These are phyloP conservation scores for Saccharomycopsis babjevae DNA, from an alignment of 805 yeast genomes.

Conservation along the genomic window DNA sequence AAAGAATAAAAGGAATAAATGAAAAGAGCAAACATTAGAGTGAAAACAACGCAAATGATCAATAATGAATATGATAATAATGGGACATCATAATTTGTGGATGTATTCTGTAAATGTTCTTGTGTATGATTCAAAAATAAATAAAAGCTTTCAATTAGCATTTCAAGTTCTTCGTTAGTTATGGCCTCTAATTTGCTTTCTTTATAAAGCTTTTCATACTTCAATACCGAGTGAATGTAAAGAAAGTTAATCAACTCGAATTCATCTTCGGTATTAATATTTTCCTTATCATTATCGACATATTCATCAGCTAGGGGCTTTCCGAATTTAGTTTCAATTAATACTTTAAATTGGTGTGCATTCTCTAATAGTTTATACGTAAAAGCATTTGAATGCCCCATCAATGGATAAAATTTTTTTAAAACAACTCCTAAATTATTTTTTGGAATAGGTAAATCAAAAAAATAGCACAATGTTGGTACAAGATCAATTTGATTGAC, in stretches of 20 bases:
- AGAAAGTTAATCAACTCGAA: slow-evolving; percentile 9
- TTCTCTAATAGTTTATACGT: slow-evolving; percentile 38
- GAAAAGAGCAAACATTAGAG: slow-evolving; percentile 1
- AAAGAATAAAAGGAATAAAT: not conserved
- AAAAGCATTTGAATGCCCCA: slow-evolving; percentile 25
- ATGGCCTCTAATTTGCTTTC: not conserved
- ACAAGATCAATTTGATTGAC: slow-evolving; percentile 66
- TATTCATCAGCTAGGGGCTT: slow-evolving; percentile 17
- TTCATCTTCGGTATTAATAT: slow-evolving; percentile 8
- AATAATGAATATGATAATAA: slow-evolving; percentile 30
- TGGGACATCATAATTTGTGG: slow-evolving; percentile 62
- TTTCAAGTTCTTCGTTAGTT: not conserved
- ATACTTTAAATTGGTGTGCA: slow-evolving; percentile 42
- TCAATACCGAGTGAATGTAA: slow-evolving; percentile 18
- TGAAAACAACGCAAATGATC: slow-evolving; percentile 2
- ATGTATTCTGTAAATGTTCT: slow-evolving; percentile 39
- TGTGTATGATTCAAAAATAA: slow-evolving; percentile 39
- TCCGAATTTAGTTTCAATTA: slow-evolving; percentile 34
- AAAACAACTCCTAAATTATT: slow-evolving; percentile 69
- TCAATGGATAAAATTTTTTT: slow-evolving; percentile 43
- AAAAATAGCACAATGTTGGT: slow-evolving; percentile 52
- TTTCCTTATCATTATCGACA: not conserved
- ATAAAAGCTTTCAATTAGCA: slow-evolving; percentile 21
- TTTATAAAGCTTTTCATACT: slow-evolving; percentile 2
- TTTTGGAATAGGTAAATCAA: slow-evolving; percentile 59